These are phyloP conservation scores for Teunomyces panamensis DNA, from an alignment of 805 yeast genomes.

Conservation along the genomic window DNA sequence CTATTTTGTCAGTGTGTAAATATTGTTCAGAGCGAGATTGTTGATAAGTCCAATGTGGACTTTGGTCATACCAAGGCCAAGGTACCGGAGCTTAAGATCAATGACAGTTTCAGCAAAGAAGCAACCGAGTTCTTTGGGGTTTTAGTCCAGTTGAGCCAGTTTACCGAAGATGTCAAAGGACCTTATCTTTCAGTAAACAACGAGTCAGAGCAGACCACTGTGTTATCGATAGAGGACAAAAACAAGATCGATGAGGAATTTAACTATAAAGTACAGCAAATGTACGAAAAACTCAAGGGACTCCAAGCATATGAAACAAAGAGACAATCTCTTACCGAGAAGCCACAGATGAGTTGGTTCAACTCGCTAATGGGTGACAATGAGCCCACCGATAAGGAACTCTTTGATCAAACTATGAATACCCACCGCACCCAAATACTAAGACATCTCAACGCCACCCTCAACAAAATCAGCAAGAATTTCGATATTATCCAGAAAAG, in stretches of 20 bases:
- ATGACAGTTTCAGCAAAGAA: conserved; percentile 43
- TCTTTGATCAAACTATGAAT: conserved; percentile 37
- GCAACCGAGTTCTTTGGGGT: conserved; percentile 31
- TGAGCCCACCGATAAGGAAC: conserved; percentile 32
- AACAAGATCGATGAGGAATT: conserved; percentile 56
- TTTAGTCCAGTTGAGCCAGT: conserved; percentile 29
- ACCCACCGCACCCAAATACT: conserved; percentile 49
- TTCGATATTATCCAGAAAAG: conserved; percentile 51
- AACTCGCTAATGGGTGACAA: conserved; percentile 26
- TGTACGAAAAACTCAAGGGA: conserved; percentile 48
- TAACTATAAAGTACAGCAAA: conserved; percentile 48
- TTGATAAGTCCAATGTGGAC: conserved; percentile 6
- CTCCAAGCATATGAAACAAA: conserved; percentile 52
- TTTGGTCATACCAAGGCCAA: conserved; percentile 6
- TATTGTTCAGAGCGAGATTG: conserved; percentile 38
- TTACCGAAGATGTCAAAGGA: conserved; percentile 30
- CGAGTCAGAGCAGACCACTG: conserved; percentile 10
- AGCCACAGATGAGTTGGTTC: conserved; percentile 8
- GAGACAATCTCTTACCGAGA: conserved; percentile 26
- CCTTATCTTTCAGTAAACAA: conserved; percentile 29
- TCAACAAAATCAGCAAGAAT: conserved; percentile 40
- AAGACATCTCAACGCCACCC: conserved; percentile 44
- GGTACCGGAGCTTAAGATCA: conserved; percentile 11
- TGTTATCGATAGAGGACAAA: conserved; percentile 46
- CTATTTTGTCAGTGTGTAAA: conserved; percentile 45